Conservation (phyloP, 2,329 filamentous ascomycete species). For the Epichloe sp. region DNA sequence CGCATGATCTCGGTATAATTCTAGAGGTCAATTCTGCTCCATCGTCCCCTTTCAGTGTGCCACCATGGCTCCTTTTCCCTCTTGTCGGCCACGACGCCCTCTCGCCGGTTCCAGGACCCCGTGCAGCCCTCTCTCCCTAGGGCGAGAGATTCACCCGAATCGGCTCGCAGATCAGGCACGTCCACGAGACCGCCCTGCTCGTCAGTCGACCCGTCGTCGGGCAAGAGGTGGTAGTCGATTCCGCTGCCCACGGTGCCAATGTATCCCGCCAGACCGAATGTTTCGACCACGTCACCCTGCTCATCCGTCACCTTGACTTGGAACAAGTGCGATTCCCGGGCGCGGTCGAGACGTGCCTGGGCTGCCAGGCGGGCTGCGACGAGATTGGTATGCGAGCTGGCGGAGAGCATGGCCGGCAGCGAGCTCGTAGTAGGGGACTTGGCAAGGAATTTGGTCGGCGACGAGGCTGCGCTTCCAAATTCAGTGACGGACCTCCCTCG, state of each 20-base stretch:
- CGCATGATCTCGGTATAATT: too few species aligned
- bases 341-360: conserved; percentile 50
- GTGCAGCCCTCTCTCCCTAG: conserved; percentile 27
- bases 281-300: conserved; percentile 35
- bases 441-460: conserved; percentile 17
- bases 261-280: conserved; percentile 45
- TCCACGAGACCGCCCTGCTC: conserved; percentile 43
- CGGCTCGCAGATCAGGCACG: conserved; percentile 35
- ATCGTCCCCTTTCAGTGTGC: conserved; percentile 35
- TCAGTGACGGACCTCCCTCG: conserved; percentile 7
- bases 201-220: conserved; percentile 43
- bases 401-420: conserved; percentile 10
- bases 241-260: conserved; percentile 45
- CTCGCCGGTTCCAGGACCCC: conserved; percentile 32
- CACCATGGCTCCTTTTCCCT: conserved; percentile 37
- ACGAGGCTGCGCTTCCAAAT: conserved; percentile 11
- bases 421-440: conserved; percentile 24
- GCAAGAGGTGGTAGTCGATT: conserved; percentile 46
- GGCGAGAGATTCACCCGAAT: conserved; percentile 31
- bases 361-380: conserved; percentile 45
- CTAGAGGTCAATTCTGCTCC: conserved; percentile 18
- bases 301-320: conserved; percentile 44
- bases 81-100: conserved; percentile 26
- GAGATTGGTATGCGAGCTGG: conserved; percentile 30
- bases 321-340: conserved; percentile 39